Conservation (phyloP, 2,329 filamentous ascomycete species). For the Monilinia fructicola region DNA sequence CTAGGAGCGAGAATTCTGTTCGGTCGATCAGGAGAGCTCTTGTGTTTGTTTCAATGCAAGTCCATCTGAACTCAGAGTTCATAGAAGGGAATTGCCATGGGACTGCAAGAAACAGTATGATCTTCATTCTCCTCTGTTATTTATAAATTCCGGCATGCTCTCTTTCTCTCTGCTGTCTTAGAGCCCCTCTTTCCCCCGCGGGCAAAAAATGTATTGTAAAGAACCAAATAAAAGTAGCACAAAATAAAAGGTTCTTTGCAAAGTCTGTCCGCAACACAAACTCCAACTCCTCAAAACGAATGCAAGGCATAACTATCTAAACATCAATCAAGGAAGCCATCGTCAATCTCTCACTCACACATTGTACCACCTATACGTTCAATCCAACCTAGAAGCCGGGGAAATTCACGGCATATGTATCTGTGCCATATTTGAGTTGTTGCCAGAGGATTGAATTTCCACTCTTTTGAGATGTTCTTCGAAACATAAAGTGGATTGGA, state of each 20-base stretch:
- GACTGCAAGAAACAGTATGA: background rate
- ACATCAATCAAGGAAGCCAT: background rate
- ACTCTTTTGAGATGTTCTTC: conserved; percentile 17
- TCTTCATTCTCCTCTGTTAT: background rate
- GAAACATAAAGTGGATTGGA: conserved; percentile 21
- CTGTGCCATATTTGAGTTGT: conserved; percentile 15
- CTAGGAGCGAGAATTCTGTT: no score
- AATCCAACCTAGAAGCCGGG: conserved; percentile 2
- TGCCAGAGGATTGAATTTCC: conserved; percentile 21
- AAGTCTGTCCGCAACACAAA: background rate
- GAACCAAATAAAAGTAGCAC: background rate
- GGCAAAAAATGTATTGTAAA: no score
- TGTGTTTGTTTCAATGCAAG: no score
- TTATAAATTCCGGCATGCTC: background rate
- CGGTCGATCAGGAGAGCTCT: no score
- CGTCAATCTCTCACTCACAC: background rate
- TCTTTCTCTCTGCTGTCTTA: background rate
- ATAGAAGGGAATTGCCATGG: no score
- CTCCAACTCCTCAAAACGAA: background rate
- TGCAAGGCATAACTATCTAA: background rate
- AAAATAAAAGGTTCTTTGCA: background rate
- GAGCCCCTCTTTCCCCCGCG: no score
- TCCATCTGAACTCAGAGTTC: no score
- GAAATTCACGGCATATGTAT: conserved; percentile 22
- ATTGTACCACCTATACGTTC: background rate